Evolutionary conservation across 2,329 filamentous ascomycete genomes (phyloP), one percentile per base, ranked within the genome.

Genomic region (Geosmithia flava): DNA sequence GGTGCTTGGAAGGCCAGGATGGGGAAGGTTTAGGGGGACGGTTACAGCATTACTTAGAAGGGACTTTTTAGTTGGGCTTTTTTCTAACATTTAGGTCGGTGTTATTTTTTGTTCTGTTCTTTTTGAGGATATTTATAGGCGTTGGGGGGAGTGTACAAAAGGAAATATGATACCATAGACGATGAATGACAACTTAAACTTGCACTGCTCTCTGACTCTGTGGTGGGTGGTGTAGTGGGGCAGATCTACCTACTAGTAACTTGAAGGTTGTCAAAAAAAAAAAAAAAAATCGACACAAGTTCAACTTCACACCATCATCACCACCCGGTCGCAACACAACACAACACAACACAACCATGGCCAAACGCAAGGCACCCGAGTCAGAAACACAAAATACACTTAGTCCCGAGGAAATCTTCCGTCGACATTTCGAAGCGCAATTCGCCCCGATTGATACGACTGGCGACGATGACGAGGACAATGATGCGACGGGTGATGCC

Each of bases 371-470:
- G 54, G 59, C 64, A 56, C 33, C 56, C 37, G 42, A 45, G 45
- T n/a, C 7, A 6, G 46, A 8, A 11, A 16, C n/a, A 43, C 42
- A 16, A 29, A 7, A 57, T 2, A 48, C 62, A 20, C 65, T 61
- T 1, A 75, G 81, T 50, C 74, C 85, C 13, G 80, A 87, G 55
- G 87, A 83, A 49, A 76, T 90, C 50, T 87, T 98, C 58, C 81
- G 82, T 50, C 80, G 79, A 55, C 85, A 91, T 61, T 97, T 97
- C 60, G 93, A 96, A 66, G 79, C 87, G 27, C 82, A 85, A 60
- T 97, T 96, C 68, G 78, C 81, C 60, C 88, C 91, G 8, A 64
- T 95, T 40, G 62, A 64, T 58, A 48, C 41, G 2, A 50, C 52
- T 44, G 42, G 53, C 42, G 53, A 53, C 53, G 42, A 52, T 1